Base-by-base conservation (phyloP, 352 stramenopile species). In the Pythium folliculosum region DNA sequence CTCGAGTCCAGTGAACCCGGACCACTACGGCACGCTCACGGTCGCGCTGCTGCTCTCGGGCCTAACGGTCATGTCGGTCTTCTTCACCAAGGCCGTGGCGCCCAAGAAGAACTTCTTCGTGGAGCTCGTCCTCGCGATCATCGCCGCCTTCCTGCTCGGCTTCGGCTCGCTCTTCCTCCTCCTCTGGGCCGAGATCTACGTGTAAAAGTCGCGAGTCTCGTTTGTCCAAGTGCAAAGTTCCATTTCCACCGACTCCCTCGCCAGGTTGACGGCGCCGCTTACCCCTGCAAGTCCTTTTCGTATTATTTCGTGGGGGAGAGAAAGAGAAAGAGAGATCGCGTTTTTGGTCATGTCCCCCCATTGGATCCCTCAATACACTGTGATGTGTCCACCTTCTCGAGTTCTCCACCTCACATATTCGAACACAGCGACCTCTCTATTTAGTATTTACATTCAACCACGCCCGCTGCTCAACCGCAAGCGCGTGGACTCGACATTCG, bases 131-230 rank as follows among this genome's bases (percentile, higher is more conserved):
- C 61, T 92, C 43, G 84, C 86, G 10, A 62, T 90, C 52, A 77
- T 93, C 54, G 78, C 85, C 0, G 81, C 88, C 25, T 67, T 93
- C 63, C 77, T 95, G 35, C 72, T 95, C 22, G 88, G 88, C 38
- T 92, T 91, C 65, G 85, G 85, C 67, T 83, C 88, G 62, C 81
- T 95, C 35, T 95, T 95, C 69, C 77, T 95, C 60, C 91, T 95
- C 71, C 80, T 95, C 17, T 95, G 85, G 88, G 86, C 84, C 53
- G 88, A 93, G 72, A 88, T 95, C 76, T 95, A 95, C 81, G 85
- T 94, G 66, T 95, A 82, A 78, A 59, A 16, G 10, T 21, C 27
- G 55, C 17, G n/a, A 25, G 23, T 37, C 17, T 45, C 27, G 25
- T 32, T 35, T 22, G 21, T 37, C 32, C 32, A 37, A 37, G 32